These are phyloP conservation scores for Fonsecaea monophora DNA, from an alignment of 2,329 filamentous ascomycete genomes.

Conservation along the genomic window DNA sequence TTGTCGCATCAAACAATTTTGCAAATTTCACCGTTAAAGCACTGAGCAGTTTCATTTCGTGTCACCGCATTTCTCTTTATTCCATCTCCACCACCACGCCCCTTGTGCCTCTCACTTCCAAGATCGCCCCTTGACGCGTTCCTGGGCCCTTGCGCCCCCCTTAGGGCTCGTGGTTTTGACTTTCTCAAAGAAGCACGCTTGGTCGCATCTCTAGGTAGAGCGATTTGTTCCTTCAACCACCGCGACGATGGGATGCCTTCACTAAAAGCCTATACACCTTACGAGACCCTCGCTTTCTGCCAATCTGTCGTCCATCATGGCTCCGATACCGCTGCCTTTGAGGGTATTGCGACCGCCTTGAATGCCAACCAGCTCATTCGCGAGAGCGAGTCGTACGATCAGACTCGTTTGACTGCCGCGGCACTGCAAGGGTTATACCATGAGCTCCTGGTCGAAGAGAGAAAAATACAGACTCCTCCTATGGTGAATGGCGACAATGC, in stretches of 20 bases:
- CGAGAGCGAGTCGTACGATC: conserved; percentile 74
- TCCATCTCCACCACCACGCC: conserved; percentile 43
- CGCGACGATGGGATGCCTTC: conserved; percentile 60
- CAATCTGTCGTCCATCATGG: conserved; percentile 76
- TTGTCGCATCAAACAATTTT: conserved; percentile 23
- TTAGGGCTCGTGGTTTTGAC: conserved; percentile 1
- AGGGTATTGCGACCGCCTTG: conserved; percentile 74
- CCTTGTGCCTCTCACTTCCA: conserved; percentile 22
- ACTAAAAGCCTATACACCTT: conserved; percentile 74
- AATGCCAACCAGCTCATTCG: conserved; percentile 75
- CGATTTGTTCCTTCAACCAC: conserved; percentile 23
- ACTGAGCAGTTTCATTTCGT: conserved; percentile 25
- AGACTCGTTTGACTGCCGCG: conserved; percentile 74
- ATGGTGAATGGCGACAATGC: conserved; percentile 46
- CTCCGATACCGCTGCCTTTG: conserved; percentile 69
- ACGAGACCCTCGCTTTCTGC: conserved; percentile 86
- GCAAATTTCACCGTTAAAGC: conserved; percentile 7
- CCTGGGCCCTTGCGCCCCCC: neutral
- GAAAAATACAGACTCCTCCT: conserved; percentile 43
- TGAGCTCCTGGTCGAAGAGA: conserved; percentile 75
- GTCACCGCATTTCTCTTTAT: conserved; percentile 30
- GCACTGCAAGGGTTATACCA: conserved; percentile 80
- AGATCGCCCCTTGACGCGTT: conserved; percentile 20
- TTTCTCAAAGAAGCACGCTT: neutral
- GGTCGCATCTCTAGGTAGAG: conserved; percentile 10